Percentiles rank a stretch among this genome's conserved stretches.
Evolutionary conservation across 345 rosid genomes (phyloP).

Genomic region (Eucalyptus pauciflora): DNA sequence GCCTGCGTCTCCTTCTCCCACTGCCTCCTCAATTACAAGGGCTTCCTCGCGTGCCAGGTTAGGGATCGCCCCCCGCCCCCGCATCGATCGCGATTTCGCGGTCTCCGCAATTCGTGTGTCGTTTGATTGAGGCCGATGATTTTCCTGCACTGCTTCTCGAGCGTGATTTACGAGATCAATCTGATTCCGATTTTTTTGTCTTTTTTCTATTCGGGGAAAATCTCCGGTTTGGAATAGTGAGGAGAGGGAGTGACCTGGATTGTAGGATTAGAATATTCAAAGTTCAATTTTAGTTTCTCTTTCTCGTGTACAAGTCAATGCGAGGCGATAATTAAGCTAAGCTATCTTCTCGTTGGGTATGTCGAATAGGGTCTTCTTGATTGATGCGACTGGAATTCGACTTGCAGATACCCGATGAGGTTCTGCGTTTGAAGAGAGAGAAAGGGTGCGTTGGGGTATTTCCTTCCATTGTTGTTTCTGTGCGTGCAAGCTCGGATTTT

Average conservation of each 20-base stretch:
- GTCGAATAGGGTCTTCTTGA: background rate
- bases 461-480: background rate
- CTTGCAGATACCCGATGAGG: background rate
- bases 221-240: background rate
- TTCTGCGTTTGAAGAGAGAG: background rate
- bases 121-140: background rate
- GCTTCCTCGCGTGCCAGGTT: conserved; percentile 94
- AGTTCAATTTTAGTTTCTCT: background rate
- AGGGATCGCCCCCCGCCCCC: background rate
- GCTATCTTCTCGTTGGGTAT: background rate
- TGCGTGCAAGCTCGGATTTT: background rate
- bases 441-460: background rate
- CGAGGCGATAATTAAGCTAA: background rate
- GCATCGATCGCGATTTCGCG: background rate
- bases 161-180: background rate
- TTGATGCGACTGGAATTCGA: background rate
- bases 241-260: background rate
- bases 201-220: background rate
- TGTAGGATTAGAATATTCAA: background rate
- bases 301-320: background rate
- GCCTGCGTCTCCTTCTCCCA: conserved; percentile 97
- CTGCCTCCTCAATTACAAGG: conserved; percentile 94
- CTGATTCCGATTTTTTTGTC: background rate
- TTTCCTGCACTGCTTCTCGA: background rate
- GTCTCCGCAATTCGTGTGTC: background rate